These are phyloP conservation scores for Pyricularia grisea DNA, from an alignment of 2,329 filamentous ascomycete species.

Conservation along the genomic window DNA sequence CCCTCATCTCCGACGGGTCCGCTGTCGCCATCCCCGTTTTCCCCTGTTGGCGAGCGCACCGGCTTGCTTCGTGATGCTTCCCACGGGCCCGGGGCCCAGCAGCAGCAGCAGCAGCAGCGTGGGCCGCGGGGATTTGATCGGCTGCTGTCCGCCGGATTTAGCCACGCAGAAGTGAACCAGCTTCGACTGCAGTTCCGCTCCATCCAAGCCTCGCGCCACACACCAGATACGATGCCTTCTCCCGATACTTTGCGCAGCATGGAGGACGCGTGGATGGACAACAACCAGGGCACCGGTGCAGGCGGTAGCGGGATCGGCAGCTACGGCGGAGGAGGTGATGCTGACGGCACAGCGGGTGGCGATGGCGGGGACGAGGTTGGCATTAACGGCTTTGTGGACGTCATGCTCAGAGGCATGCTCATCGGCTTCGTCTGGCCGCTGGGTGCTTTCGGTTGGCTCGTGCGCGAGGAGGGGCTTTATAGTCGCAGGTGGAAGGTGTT, in stretches of 20 bases:
- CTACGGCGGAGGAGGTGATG: slow-evolving; percentile 19
- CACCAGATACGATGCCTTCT: slow-evolving; percentile 80
- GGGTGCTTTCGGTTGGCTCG: slow-evolving; percentile 74
- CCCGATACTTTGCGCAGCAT: slow-evolving; percentile 65
- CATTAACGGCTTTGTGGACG: slow-evolving; percentile 58
- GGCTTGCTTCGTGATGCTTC: slow-evolving; percentile 7
- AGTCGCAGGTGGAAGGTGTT: slow-evolving; percentile 76
- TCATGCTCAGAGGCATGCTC: slow-evolving; percentile 78
- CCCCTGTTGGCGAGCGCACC: background rate
- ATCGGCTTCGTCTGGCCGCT: slow-evolving; percentile 95
- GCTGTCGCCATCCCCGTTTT: slow-evolving; percentile 9
- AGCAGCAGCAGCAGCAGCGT: background rate
- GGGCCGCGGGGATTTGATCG: slow-evolving; percentile 80
- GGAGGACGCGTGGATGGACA: slow-evolving; percentile 89
- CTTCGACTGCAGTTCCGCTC: slow-evolving; percentile 83
- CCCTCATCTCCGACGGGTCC: slow-evolving; percentile 10
- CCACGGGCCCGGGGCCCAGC: background rate
- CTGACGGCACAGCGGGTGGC: slow-evolving; percentile 31
- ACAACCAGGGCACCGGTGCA: slow-evolving; percentile 33
- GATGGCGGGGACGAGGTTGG: slow-evolving; percentile 38
- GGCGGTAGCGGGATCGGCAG: slow-evolving; percentile 24
- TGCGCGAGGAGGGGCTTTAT: slow-evolving; percentile 82
- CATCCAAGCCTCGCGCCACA: slow-evolving; percentile 72
- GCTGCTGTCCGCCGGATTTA: slow-evolving; percentile 73
- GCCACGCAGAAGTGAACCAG: slow-evolving; percentile 69